Evolutionary conservation across 352 stramenopile genomes (phyloP).

Genomic region (Phytophthora quininea): DNA sequence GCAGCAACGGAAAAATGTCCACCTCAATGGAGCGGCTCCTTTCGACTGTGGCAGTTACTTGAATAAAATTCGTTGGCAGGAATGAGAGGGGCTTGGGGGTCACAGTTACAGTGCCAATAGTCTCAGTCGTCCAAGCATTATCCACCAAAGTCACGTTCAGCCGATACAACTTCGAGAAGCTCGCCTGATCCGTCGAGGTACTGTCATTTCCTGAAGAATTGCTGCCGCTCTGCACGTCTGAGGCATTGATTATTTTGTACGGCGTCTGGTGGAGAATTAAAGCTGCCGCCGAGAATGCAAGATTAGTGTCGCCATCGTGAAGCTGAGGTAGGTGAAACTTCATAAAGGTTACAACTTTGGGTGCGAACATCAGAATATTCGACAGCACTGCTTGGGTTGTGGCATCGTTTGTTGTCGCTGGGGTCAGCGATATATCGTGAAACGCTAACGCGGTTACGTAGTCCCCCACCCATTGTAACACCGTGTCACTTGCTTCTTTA

Average conservation of each 20-base stretch:
- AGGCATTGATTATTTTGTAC: conserved; percentile 72
- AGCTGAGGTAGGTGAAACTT: conserved; percentile 72
- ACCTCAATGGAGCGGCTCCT: conserved; percentile 55
- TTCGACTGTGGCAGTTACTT: conserved; percentile 48
- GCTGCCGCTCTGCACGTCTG: conserved; percentile 18
- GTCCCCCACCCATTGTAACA: conserved; percentile 59
- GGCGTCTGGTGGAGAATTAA: conserved; percentile 63
- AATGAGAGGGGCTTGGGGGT: conserved; percentile 35
- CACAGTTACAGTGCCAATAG: conserved; percentile 16
- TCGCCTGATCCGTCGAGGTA: conserved; percentile 8
- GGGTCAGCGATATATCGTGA: conserved; percentile 56
- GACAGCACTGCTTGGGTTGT: conserved; percentile 22
- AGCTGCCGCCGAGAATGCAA: conserved; percentile 38
- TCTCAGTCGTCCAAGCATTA: conserved; percentile 49
- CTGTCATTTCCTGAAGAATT: conserved; percentile 2
- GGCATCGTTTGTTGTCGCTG: conserved; percentile 10
- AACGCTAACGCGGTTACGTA: conserved; percentile 55
- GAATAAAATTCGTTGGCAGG: conserved; percentile 23
- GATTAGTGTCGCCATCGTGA: conserved; percentile 51
- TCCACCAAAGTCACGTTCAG: conserved; percentile 56
- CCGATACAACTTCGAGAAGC: conserved; percentile 53
- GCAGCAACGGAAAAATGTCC: conserved; percentile 57
- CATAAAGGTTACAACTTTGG: conserved; percentile 52
- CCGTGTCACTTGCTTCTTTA: conserved; percentile 49
- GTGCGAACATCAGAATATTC: conserved; percentile 58